Percentiles rank a stretch among this genome's conserved stretches.
phyloP scores from a whole-genome alignment of 768 basidiomycete genomes.

The Agrocybe praecox region DNA sequence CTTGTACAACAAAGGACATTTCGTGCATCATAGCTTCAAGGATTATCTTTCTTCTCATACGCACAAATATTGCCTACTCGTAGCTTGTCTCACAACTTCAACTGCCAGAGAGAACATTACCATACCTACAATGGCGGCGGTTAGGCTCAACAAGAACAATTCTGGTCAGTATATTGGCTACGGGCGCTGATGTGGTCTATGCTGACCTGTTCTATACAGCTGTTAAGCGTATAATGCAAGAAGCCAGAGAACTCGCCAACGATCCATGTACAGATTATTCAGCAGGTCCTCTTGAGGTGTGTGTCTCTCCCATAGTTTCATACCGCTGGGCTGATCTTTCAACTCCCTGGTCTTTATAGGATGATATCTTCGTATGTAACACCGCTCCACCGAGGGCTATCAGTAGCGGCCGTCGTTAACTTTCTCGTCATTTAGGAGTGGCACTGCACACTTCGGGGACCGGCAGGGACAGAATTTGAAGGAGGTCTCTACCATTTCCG shows the following conservation, averaged over 20 bases:
- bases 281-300: slow-evolving; percentile 81
- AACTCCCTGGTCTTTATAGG: slow-evolving; percentile 42
- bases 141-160: slow-evolving; percentile 85
- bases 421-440: slow-evolving; percentile 57
- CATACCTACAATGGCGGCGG: slow-evolving; percentile 24
- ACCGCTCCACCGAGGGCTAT: neutral
- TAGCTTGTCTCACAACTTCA: neutral
- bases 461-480: slow-evolving; percentile 87
- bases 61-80: neutral
- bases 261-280: slow-evolving; percentile 88
- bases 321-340: neutral
- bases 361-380: slow-evolving; percentile 83
- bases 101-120: neutral
- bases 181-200: neutral
- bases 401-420: neutral
- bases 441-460: slow-evolving; percentile 96
- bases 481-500: slow-evolving; percentile 97
- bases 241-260: slow-evolving; percentile 84
- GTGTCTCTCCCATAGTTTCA: neutral
- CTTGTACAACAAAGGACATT: neutral
- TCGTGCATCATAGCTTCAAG: neutral
- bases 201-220: slow-evolving; percentile 42
- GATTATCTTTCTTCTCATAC: neutral
- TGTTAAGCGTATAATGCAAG: slow-evolving; percentile 97
- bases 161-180: slow-evolving; percentile 55